Percentiles rank a stretch among this genome's conserved stretches.
phyloP scores from a whole-genome alignment of 108 stramenopile species.

The Mediolabrus comicus region DNA sequence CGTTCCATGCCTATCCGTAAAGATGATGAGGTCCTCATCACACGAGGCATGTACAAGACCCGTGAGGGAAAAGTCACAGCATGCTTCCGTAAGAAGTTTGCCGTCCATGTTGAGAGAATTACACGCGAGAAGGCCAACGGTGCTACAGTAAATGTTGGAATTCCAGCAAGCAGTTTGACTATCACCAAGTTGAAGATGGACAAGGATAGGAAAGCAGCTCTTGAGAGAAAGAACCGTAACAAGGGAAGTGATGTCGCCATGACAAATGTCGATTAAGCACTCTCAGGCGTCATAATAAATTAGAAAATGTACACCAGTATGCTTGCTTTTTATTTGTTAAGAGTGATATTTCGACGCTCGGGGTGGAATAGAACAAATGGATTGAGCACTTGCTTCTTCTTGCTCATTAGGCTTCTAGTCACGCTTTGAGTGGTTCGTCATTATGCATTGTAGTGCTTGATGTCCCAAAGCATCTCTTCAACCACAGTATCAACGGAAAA shows the following conservation, averaged over 20 bases:
- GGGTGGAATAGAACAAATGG: too few relatives aligned
- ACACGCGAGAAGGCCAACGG: conserved; percentile 98
- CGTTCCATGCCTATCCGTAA: conserved; percentile 98
- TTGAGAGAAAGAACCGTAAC: conserved; percentile 93
- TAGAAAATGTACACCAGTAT: conserved; percentile 5
- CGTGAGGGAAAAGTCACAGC: conserved; percentile 98
- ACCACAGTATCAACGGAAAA: too few relatives aligned
- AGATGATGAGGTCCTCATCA: conserved; percentile 97
- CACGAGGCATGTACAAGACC: conserved; percentile 94
- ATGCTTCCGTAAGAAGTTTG: conserved; percentile 97
- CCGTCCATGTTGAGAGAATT: conserved; percentile 96
- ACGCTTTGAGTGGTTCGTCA: too few relatives aligned
- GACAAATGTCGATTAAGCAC: conserved; percentile 94
- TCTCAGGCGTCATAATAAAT: conserved; percentile 1
- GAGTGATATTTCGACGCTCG: too few relatives aligned
- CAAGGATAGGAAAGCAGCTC: conserved; percentile 96
- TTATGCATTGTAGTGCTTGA: too few relatives aligned
- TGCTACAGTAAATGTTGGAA: conserved; percentile 88
- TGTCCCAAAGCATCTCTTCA: too few relatives aligned
- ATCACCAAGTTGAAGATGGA: conserved; percentile 99
- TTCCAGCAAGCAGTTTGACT: conserved; percentile 91
- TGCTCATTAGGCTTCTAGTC: too few relatives aligned
- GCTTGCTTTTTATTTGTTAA: neutral
- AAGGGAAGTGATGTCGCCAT: conserved; percentile 88
- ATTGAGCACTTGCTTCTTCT: too few relatives aligned